phyloP scores from a whole-genome alignment of 164 flowering plant genomes.

The Stephania japonica region DNA sequence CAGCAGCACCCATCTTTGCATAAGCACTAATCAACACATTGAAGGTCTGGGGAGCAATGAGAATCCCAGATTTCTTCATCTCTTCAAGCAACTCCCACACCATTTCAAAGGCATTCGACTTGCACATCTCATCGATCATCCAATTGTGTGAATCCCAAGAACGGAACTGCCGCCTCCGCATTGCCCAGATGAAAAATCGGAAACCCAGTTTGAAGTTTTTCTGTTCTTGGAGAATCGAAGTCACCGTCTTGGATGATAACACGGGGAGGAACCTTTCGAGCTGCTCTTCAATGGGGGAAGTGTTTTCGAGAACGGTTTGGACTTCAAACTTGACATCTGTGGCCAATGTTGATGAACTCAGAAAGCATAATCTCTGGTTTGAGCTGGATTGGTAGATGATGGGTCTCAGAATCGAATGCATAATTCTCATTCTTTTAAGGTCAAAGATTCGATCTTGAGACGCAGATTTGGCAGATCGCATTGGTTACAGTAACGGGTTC shows the following conservation, averaged over 20 bases:
- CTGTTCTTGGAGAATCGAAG: slow-evolving; percentile 33
- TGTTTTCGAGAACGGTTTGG: slow-evolving; percentile 24
- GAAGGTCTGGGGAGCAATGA: slow-evolving; percentile 38
- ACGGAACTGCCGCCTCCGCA: slow-evolving; percentile 24
- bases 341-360: not conserved
- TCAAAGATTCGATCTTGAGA: slow-evolving; percentile 3
- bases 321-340: slow-evolving; percentile 14
- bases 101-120: slow-evolving; percentile 35
- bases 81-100: slow-evolving; percentile 60
- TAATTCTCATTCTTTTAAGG: too few relatives aligned
- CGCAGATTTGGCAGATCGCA: not conserved
- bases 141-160: slow-evolving; percentile 29
- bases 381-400: slow-evolving; percentile 7
- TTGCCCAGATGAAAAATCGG: slow-evolving; percentile 72
- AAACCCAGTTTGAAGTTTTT: slow-evolving; percentile 30
- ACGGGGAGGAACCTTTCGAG: slow-evolving; percentile 33
- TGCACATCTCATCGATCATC: slow-evolving; percentile 37
- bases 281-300: slow-evolving; percentile 34
- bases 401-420: slow-evolving; percentile 4
- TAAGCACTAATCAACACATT: slow-evolving; percentile 46
- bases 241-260: slow-evolving; percentile 28
- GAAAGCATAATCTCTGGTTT: slow-evolving; percentile 5
- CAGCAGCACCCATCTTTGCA: slow-evolving; percentile 32
- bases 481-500: not conserved
- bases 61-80: slow-evolving; percentile 22